Evolutionary conservation across 2,329 filamentous ascomycete genomes (phyloP).

Genomic region (Aaosphaeria arxii): DNA sequence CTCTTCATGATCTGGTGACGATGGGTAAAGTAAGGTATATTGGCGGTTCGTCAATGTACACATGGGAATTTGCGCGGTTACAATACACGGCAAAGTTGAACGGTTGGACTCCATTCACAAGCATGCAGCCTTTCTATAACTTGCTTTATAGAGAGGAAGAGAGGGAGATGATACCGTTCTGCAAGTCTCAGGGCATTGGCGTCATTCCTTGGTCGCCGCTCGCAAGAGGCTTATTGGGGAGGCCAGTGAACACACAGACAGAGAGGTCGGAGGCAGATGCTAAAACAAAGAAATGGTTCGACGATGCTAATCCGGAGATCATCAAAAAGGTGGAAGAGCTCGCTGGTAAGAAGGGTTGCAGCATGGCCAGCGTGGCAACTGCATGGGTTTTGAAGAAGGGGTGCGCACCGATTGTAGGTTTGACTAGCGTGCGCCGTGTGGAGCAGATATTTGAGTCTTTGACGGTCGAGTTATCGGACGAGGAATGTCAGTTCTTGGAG

Average conservation of each 20-base stretch:
- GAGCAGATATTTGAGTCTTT: slow-evolving; percentile 16
- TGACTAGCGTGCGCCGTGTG: slow-evolving; percentile 13
- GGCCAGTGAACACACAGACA: slow-evolving; percentile 18
- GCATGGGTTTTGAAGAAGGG: slow-evolving; percentile 20
- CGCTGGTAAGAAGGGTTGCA: slow-evolving; percentile 50
- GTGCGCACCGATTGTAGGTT: slow-evolving; percentile 15
- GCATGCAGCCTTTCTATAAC: slow-evolving; percentile 46
- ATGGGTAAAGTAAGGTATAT: slow-evolving; percentile 23
- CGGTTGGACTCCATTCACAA: slow-evolving; percentile 43
- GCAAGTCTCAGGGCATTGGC: slow-evolving; percentile 17
- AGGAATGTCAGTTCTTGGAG: slow-evolving; percentile 18
- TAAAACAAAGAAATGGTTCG: slow-evolving; percentile 9
- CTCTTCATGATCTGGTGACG: slow-evolving; percentile 17
- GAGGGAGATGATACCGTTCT: slow-evolving; percentile 25
- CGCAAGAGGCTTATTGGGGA: slow-evolving; percentile 37
- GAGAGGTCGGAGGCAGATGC: slow-evolving; percentile 1
- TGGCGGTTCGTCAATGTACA: slow-evolving; percentile 29
- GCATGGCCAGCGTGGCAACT: slow-evolving; percentile 56
- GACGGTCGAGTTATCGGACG: slow-evolving; percentile 11
- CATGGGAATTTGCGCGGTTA: slow-evolving; percentile 44
- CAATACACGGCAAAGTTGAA: slow-evolving; percentile 40
- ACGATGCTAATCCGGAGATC: slow-evolving; percentile 48
- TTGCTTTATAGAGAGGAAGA: slow-evolving; percentile 45
- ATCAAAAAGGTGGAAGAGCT: slow-evolving; percentile 53
- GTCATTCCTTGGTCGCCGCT: slow-evolving; percentile 25